Evolutionary conservation across 768 basidiomycete genomes (phyloP).

Genomic region (Lepiota venenata): DNA sequence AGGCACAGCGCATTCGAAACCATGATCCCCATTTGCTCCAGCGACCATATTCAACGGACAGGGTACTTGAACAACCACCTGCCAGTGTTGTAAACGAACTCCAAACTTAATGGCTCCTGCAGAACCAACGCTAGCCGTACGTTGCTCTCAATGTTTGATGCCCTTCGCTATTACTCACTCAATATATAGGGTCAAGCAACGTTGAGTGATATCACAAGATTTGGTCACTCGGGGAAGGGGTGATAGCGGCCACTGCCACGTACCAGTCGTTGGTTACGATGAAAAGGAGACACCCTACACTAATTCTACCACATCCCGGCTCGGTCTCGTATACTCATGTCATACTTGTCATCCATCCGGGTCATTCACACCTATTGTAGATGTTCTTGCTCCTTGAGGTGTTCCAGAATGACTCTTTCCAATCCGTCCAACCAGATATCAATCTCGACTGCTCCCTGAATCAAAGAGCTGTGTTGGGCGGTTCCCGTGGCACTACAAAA

Average conservation of each 20-base stretch:
- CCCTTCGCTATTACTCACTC: no score
- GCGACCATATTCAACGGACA: neutral
- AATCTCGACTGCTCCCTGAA: slow-evolving; percentile 36
- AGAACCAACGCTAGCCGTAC: neutral
- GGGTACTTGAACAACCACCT: neutral
- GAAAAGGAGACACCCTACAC: neutral
- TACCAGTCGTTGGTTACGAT: neutral
- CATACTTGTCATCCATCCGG: slow-evolving; percentile 25
- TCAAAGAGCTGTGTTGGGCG: neutral
- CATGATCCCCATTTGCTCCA: neutral
- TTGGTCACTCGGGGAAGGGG: no score
- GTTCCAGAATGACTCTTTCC: slow-evolving; percentile 66
- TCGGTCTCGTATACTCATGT: slow-evolving; percentile 23
- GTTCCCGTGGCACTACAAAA: neutral
- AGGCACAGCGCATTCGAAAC: neutral
- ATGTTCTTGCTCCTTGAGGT: slow-evolving; percentile 45
- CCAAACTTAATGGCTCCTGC: neutral
- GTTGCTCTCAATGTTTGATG: neutral
- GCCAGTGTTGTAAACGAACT: neutral
- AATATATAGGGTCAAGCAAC: no score
- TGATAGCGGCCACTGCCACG: neutral
- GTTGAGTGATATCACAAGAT: no score
- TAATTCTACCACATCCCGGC: neutral
- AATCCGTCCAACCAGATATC: slow-evolving; percentile 84
- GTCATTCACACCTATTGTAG: slow-evolving; percentile 15